Evolutionary conservation across 805 yeast species (phyloP), one percentile per base, ranked within the genome.

Genomic region (Ogataea pignaliae): DNA sequence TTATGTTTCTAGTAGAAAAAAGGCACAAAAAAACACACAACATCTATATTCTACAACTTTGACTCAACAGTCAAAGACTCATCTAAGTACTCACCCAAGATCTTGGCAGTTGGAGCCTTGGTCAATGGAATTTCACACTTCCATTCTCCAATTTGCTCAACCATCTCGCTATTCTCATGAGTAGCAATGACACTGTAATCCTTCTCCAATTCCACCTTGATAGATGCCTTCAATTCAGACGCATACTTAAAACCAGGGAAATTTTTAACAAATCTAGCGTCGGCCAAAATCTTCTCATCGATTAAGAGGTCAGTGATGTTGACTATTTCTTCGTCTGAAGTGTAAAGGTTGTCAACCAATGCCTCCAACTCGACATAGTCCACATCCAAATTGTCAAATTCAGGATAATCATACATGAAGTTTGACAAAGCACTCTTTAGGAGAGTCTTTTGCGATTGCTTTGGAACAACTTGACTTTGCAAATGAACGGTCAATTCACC

Each of bases 401-500:
- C 64, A 1, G 56, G 54, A 9, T 44, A 44, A 21, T 55, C 50
- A 34, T 57, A 64, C 29, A 52, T 54, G 47, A 50, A 66, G 44
- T 63, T 70, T 30, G 56, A 54, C 34, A 61, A 51, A 15, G 52
- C 47, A 41, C 61, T 52, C 29, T 58, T 53, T 36, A 60, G 51
- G 30, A 60, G 50, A 10, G 56, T 53, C 16, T 51, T 44, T 8
- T 54, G 44, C 2, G 61, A 47, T 14, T 49, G 50, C 7, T 40
- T 34, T 12, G 65, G 61, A 13, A 52, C 42, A 18, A 54, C 44
- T 39, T 76, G 81, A 4, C 95, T 79, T 55, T 79, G 75, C 57
- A 89, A 70, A 56, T 84, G 86, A 14, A 85, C 73, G 26, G 81
- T 72, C 17, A 83, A 58, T 55, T 67, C 76, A 14, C 73, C 72